Evolutionary conservation across 2,329 filamentous ascomycete genomes (phyloP), one percentile per base, ranked within the genome.

Genomic region (Dichotomopilus funicola): DNA sequence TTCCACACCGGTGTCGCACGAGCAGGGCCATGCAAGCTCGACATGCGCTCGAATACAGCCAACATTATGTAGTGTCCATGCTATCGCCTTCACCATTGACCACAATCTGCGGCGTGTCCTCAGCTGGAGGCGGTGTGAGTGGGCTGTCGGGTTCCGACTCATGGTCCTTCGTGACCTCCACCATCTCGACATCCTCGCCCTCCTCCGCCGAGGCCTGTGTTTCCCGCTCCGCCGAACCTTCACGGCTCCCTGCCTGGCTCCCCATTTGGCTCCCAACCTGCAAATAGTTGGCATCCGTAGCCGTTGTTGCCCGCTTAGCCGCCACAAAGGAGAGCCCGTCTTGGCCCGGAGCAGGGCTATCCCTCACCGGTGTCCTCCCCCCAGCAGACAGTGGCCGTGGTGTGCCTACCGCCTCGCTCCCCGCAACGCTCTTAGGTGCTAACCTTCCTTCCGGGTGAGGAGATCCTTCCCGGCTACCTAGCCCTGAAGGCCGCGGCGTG

Each of bases 31-130:
- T 27, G 19, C 19, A 33, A 8, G 31, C 49, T 35, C 35, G 42
- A 8, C 37, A 33, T 10, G 11, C 7, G 11, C 4, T 11, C 35
- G 7, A 46, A 45, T 7, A 27, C n/a, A 5, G 34, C 8, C n/a
- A 10, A 27, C 4, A 48, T 51, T 61, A 72, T 10, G 72, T 78
- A 63, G 73, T 88, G 73, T 89, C 87, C 87, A 89, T 90, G 64
- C 75, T 80, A 61, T 87, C 83, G 6, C 71, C 76, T 35, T 66
- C 73, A 27, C 74, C 72, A 56, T 82, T 77, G 49, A 83, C 71
- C 19, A 71, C 74, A 51, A 80, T 78, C 59, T 69, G 71, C 37
- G 77, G 76, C 12, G 74, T 73, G 54, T 75, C 77, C 11, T 78
- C 71, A 33, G 69, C 69, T 3, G 70, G 71, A 1, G 66, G 68